phyloP scores from a whole-genome alignment of 2,329 filamentous ascomycete species.

The Fusarium lyarnte region DNA sequence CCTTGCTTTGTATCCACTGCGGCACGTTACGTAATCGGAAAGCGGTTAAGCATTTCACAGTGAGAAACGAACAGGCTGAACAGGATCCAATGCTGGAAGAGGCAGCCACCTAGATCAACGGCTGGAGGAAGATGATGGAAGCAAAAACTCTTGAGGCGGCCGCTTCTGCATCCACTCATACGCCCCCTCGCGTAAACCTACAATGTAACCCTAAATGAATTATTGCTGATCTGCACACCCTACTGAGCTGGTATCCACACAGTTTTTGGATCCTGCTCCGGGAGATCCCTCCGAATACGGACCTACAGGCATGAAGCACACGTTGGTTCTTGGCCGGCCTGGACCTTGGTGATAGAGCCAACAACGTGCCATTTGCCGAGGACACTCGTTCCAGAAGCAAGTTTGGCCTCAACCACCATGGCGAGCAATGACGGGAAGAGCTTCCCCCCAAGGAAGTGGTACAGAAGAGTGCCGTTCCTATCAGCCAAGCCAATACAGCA shows the following conservation, averaged over 20 bases:
- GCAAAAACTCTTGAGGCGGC: background rate
- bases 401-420: conserved; percentile 25
- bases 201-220: background rate
- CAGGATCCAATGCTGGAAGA: background rate
- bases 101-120: background rate
- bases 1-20: background rate
- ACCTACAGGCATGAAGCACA: background rate
- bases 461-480: conserved; percentile 44
- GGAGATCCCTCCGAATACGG: conserved; percentile 8
- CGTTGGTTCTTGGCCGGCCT: background rate
- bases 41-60: background rate
- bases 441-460: conserved; percentile 46
- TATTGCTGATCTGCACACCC: background rate
- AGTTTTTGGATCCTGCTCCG: background rate
- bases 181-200: background rate
- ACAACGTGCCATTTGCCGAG: background rate
- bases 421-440: conserved; percentile 34
- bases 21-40: background rate
- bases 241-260: background rate
- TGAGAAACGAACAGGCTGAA: background rate
- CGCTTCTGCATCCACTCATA: background rate
- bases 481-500: conserved; percentile 31
- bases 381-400: background rate
- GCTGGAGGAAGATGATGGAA: background rate
- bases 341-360: background rate